Evolutionary conservation across 1,284 basidiomycete genomes (phyloP), one percentile per base, ranked within the genome.

Genomic region (Prillingera fragicola): DNA sequence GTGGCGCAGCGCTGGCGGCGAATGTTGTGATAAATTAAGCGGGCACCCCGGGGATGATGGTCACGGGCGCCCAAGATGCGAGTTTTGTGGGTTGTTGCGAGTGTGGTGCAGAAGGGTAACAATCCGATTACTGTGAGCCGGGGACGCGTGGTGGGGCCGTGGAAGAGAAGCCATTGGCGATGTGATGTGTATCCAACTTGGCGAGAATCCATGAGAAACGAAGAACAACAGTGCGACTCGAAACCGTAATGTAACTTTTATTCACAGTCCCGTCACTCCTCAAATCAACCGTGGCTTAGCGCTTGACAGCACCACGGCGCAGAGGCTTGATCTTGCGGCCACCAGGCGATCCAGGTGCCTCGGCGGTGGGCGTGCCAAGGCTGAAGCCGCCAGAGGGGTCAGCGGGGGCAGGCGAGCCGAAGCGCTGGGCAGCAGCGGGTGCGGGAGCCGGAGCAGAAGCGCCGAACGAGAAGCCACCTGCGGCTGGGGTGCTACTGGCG

Each of bases 321-420:
- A 63, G 41, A 21, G 55, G 52, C 51, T 60, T 63, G 49, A 63
- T 62, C 42, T 54, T 54, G 33, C 59, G 33, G 15, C 50, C 54
- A 21, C 58, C 50, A 4, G 59, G 57, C 42, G 51, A 53, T 9
- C 50, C 59, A 7, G 60, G 58, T 8, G 34, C 34, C 15, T 41
- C 45, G 3, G 38, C 42, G 12, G 37, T 36, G n/a, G 46, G 37
- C 26, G 43, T 33, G 12, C 58, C 58, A 17, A 60, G 25, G 39
- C 52, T 56, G 50, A 60, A 60, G 18, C 43, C 43, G 22, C 35
- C 32, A n/a, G n/a, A n/a, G n/a, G n/a, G n/a, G n/a, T n/a, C n/a
- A n/a, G n/a, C n/a, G 14, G 32, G 32, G 14, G 32, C 32, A 8
- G 32, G 32, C 9, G 14, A n/a, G n/a, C n/a, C n/a, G n/a, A n/a